Evolutionary conservation across 805 yeast genomes (phyloP).

Genomic region (Blastobotrys chiropterorum): DNA sequence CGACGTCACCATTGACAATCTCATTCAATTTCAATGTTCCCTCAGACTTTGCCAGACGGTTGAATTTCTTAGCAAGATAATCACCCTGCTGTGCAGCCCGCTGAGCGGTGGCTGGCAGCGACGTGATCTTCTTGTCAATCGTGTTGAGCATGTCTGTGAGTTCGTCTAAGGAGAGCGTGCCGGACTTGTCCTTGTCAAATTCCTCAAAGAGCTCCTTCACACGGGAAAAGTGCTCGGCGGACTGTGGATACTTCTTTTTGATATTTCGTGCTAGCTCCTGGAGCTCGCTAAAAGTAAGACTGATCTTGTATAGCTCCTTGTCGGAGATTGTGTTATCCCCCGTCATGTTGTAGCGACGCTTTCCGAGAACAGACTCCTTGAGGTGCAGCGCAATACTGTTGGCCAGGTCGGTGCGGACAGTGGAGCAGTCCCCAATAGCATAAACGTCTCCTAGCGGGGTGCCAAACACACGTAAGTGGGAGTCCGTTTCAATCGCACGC

Average conservation of each 20-base stretch:
- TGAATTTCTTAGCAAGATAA: slow-evolving; percentile 55
- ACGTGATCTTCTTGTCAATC: slow-evolving; percentile 56
- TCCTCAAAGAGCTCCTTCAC: slow-evolving; percentile 47
- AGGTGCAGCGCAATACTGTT: slow-evolving; percentile 49
- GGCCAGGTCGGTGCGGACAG: slow-evolving; percentile 55
- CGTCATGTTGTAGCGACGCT: slow-evolving; percentile 15
- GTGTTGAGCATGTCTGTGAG: slow-evolving; percentile 45
- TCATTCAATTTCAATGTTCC: slow-evolving; percentile 40
- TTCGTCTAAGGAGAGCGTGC: slow-evolving; percentile 48
- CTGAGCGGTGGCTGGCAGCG: slow-evolving; percentile 70
- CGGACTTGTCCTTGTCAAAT: slow-evolving; percentile 43
- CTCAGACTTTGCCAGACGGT: slow-evolving; percentile 43
- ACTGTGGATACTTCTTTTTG: slow-evolving; percentile 49
- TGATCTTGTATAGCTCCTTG: slow-evolving; percentile 45
- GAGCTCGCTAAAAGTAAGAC: slow-evolving; percentile 44
- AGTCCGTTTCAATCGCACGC: slow-evolving; percentile 71
- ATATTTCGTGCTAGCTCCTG: slow-evolving; percentile 43
- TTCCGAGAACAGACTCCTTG: slow-evolving; percentile 21
- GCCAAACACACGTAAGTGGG: slow-evolving; percentile 64
- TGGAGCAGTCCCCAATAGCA: slow-evolving; percentile 69
- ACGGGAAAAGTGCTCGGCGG: slow-evolving; percentile 48
- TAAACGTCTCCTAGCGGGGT: slow-evolving; percentile 62
- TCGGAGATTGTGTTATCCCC: slow-evolving; percentile 32
- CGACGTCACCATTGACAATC: slow-evolving; percentile 48
- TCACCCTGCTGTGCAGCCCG: slow-evolving; percentile 67